Base-by-base conservation (phyloP, 2,329 filamentous ascomycete genomes). In the Arthrobotrys conoides region DNA sequence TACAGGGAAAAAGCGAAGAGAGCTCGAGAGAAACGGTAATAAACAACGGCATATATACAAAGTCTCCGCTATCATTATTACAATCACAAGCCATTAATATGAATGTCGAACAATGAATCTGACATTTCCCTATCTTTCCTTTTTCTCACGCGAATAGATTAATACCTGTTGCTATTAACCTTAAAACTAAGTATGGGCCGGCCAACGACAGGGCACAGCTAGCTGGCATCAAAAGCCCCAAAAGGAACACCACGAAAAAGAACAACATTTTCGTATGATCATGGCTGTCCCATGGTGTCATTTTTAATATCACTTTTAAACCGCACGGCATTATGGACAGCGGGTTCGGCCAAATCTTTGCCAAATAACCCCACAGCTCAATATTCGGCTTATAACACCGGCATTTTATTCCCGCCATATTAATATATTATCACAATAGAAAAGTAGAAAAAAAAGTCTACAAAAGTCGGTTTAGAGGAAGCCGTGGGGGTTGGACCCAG, bases 321-420 rank as follows among this genome's bases (percentile, higher is more conserved):
- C 44, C 44, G 44, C 44, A 20, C 44, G n/a, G 44, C 44, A 10
- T n/a, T 18, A 30, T 30, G 44, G 0, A 10, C 4, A 46, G n/a
- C 16, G 44, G 44, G 5, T 1, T 20, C 2, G 10, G 18, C 18
- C 12, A 46, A 46, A 46, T 46, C 2, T n/a, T 46, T 10, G 9
- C 36, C 36, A 46, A 46, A 46, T 0, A 46, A 46, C 5, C 14
- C 38, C 12, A 14, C 12, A 41, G 5, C 14, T 20, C n/a, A 46
- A 8, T n/a, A 10, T n/a, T 71, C 72, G 72, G 72, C 72, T 77
- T 16, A 22, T 77, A 30, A 22, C 27, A 46, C 36, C 72, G 72
- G 72, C 72, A 77, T 22, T 64, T 27, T 27, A 20, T 12, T 2
- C 51, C 20, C 27, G 18, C 5, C 51, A 10, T 27, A 27, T 27